These are phyloP conservation scores for Arachis hypogaea DNA, from an alignment of 306 rosid species.

Conservation along the genomic window DNA sequence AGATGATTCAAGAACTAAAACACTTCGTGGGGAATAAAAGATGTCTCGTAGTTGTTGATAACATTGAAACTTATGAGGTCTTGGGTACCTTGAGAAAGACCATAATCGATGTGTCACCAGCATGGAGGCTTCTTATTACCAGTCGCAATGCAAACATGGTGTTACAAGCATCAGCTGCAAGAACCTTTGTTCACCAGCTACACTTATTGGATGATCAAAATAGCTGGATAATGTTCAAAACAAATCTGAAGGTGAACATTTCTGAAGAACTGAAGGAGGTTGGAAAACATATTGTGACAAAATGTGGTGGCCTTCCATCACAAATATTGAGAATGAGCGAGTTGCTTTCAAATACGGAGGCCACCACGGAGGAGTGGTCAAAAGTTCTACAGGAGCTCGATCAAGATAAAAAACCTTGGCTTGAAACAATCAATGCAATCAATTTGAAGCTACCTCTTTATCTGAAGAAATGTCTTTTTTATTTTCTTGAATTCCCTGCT, in stretches of 20 bases:
- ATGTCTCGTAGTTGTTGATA: constrained; percentile 42
- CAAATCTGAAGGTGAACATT: not conserved
- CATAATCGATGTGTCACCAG: constrained; percentile 4
- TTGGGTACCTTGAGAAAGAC: constrained; percentile 17
- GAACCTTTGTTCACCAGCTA: constrained; percentile 6
- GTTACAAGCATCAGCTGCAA: not conserved
- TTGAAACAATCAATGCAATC: not conserved
- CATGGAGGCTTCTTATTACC: constrained; percentile 36
- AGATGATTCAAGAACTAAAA: not conserved
- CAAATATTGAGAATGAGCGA: constrained; percentile 16
- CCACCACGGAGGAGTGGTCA: not conserved
- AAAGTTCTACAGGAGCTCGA: not conserved
- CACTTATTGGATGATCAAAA: constrained; percentile 32
- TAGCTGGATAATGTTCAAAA: constrained; percentile 32
- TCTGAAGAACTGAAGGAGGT: not conserved
- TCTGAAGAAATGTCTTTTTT: not conserved
- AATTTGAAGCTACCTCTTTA: not conserved
- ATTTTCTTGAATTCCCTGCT: constrained; percentile 19
- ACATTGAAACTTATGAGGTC: constrained; percentile 11
- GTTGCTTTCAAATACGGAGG: not conserved
- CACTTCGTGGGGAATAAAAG: not conserved
- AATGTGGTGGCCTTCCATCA: constrained; percentile 41
- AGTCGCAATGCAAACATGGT: not conserved
- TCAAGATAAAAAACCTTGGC: constrained; percentile 7
- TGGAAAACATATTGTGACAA: constrained; percentile 17